Evolutionary conservation across 768 basidiomycete genomes (phyloP), one percentile per base, ranked within the genome.

Genomic region (Galerina marginata): DNA sequence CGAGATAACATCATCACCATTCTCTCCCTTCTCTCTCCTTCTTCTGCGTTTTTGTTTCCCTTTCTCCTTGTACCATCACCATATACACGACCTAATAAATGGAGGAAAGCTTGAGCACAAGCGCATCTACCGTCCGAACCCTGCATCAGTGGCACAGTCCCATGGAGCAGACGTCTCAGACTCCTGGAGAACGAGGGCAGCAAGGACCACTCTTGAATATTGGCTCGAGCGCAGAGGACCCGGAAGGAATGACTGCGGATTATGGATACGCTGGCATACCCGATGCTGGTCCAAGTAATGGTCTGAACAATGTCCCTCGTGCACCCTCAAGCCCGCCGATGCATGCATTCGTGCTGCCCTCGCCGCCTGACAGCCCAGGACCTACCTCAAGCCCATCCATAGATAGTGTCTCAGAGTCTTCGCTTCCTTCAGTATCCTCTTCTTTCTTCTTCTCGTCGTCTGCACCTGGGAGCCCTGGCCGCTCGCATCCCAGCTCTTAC

Each of bases 401-500:
- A 33, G 62, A 65, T 59, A 66, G 65, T 39, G 66, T 57, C 9
- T 71, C 70, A 25, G 68, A 69, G 54, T 91, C 90, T 1, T 91
- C 90, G 5, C 77, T 91, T 3, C 90, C 90, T 1, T 90, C 88
- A 1, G 85, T 90, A 11, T 83, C 86, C 15, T 90, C 88, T 1
- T 89, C 88, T 0, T 90, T 90, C 79, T 89, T 91, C 76, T 91
- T 90, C 76, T 90, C 88, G 36, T 91, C 89, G 9, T 86, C 83
- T 0, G 87, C 87, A 15, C 54, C 70, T 11, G 85, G 84, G 0
- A 89, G 87, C 62, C 89, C 86, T 2, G 85, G 83, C 0, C 86
- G 84, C 49, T 74, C 77, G 0, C 80, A 81, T 36, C 71, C 77
- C 20, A 77, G 77, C 11, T 73, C 76, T 3, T 60, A 71, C 25